A percentile compares a stretch with the other conserved stretches of the same genome.
Evolutionary conservation across 2,329 filamentous ascomycete genomes (phyloP).

Genomic region (Emmonsiellopsis sp.): DNA sequence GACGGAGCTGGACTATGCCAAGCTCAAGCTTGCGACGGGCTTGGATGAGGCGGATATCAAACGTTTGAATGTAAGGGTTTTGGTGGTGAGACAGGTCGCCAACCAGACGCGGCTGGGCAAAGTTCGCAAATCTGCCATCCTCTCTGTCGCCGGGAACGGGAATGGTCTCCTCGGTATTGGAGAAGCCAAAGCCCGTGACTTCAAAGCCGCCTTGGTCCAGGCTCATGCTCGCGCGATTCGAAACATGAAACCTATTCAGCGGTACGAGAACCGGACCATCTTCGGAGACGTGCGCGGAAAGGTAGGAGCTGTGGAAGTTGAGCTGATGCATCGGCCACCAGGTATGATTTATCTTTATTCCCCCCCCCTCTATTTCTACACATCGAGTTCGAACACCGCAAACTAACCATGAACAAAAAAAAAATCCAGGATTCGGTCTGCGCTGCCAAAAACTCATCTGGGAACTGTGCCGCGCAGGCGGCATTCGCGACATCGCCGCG

Average conservation of each 20-base stretch:
- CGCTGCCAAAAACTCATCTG: conserved; percentile 86
- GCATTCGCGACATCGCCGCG: conserved; percentile 78
- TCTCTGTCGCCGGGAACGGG: conserved; percentile 78
- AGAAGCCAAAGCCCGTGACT: conserved; percentile 77
- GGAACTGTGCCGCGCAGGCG: conserved; percentile 80
- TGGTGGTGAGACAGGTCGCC: conserved; percentile 64
- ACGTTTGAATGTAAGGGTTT: conserved; percentile 55
- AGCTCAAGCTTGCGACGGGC: conserved; percentile 49
- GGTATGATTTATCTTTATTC: conserved; percentile 50
- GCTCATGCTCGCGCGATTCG: conserved; percentile 72
- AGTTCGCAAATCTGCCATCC: conserved; percentile 63
- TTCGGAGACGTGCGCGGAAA: conserved; percentile 77
- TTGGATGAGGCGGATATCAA: conserved; percentile 39
- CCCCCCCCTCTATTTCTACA: conserved; percentile 2
- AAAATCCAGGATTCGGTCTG: conserved; percentile 70
- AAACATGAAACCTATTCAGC: conserved; percentile 84
- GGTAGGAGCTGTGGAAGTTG: conserved; percentile 76
- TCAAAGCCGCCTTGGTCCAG: conserved; percentile 57
- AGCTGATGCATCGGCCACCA: conserved; percentile 73
- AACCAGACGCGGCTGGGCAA: conserved; percentile 98
- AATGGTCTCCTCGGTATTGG: conserved; percentile 81
- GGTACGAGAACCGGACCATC: conserved; percentile 88
- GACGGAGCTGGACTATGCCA: conserved; percentile 22
- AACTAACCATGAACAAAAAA: conserved; percentile 5
- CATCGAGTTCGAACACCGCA: not conserved